These are phyloP conservation scores for Apiotrichum gamsii DNA, from an alignment of 1,284 basidiomycete genomes.

Conservation along the genomic window DNA sequence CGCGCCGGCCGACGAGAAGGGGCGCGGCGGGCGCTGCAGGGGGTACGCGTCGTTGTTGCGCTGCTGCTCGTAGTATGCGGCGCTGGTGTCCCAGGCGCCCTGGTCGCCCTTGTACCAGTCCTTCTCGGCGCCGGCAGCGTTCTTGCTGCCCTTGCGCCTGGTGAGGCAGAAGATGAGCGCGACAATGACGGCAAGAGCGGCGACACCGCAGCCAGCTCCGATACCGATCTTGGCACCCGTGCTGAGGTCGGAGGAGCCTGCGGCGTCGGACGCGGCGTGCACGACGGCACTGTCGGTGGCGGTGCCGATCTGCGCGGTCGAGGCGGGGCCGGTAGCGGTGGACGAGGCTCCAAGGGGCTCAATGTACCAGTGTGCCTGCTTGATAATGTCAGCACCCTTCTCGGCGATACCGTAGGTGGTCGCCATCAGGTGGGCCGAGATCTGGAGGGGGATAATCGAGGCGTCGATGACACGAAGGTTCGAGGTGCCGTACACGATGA, in stretches of 20 bases:
- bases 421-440: constrained; percentile 47
- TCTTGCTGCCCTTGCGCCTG: constrained; percentile 24
- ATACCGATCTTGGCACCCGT: constrained; percentile 36
- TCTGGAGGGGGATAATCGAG: constrained; percentile 48
- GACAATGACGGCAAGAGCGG: constrained; percentile 28
- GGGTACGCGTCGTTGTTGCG: constrained; percentile 21
- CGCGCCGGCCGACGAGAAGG: constrained; percentile 20
- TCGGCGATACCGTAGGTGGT: constrained; percentile 65
- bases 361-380: constrained; percentile 21
- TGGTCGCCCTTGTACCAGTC: constrained; percentile 25
- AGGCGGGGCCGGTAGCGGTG: constrained; percentile 1
- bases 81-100: constrained; percentile 20
- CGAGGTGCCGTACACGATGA: constrained; percentile 58
- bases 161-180: constrained; percentile 31
- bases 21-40: constrained; percentile 21
- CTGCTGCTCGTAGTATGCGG: constrained; percentile 33
- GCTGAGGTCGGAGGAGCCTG: constrained; percentile 9
- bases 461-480: constrained; percentile 51
- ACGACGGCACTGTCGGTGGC: constrained; percentile 30
- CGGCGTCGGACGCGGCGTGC: constrained; percentile 9
- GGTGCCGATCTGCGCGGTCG: constrained; percentile 8
- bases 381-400: constrained; percentile 60
- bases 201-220: constrained; percentile 37
- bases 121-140: constrained; percentile 21
- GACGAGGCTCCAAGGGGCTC: constrained; percentile 8